These are phyloP conservation scores for Naematelia encephala DNA, from an alignment of 768 basidiomycete species.

Conservation along the genomic window DNA sequence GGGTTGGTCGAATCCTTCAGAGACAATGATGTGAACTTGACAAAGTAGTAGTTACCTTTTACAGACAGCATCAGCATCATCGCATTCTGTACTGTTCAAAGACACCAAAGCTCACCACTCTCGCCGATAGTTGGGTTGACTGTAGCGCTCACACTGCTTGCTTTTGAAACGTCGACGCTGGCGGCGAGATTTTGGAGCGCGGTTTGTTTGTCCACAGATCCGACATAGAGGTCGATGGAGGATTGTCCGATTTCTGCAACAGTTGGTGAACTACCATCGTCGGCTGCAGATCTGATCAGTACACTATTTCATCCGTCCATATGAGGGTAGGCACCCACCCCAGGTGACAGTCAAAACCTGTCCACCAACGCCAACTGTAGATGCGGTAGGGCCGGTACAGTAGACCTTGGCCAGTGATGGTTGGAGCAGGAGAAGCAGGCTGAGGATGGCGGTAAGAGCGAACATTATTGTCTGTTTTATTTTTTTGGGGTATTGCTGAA, in stretches of 20 bases:
- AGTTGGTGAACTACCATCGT: slow-evolving; percentile 45
- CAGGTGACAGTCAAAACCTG: slow-evolving; percentile 44
- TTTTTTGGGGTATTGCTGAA: slow-evolving; percentile 7
- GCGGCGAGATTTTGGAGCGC: slow-evolving; percentile 48
- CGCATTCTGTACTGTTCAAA: background rate
- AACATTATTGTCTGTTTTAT: slow-evolving; percentile 28
- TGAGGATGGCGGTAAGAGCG: slow-evolving; percentile 22
- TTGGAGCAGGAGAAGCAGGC: slow-evolving; percentile 26
- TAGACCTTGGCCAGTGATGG: slow-evolving; percentile 47
- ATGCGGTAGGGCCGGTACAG: slow-evolving; percentile 42
- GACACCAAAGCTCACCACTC: slow-evolving; percentile 21
- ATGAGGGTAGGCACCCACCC: slow-evolving; percentile 32
- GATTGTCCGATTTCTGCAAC: slow-evolving; percentile 39
- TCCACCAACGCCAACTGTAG: slow-evolving; percentile 32
- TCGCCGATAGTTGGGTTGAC: slow-evolving; percentile 46
- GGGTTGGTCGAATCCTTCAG: slow-evolving; percentile 59
- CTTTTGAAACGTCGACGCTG: slow-evolving; percentile 46
- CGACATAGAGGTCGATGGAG: slow-evolving; percentile 48
- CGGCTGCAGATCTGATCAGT: slow-evolving; percentile 18
- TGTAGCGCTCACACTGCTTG: slow-evolving; percentile 32
- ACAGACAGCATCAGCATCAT: slow-evolving; percentile 3
- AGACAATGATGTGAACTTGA: slow-evolving; percentile 65
- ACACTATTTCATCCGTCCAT: background rate
- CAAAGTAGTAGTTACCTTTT: slow-evolving; percentile 57
- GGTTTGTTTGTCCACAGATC: slow-evolving; percentile 40